Evolutionary conservation across 805 yeast genomes (phyloP), one percentile per base, ranked within the genome.

Genomic region (Myxozyma monticola): DNA sequence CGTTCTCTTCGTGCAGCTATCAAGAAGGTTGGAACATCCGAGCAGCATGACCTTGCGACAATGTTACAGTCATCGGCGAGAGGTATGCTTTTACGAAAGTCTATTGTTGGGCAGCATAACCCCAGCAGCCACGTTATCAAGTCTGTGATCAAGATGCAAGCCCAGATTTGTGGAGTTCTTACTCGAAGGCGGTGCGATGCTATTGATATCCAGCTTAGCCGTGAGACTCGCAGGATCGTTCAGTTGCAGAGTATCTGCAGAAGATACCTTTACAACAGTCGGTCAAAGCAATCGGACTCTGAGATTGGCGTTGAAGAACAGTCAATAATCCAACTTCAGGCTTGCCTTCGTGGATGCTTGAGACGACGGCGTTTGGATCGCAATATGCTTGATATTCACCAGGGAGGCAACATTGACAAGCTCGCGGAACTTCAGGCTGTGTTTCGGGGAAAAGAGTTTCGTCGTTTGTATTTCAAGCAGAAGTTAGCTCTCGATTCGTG

Each of bases 151-250:
- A 18, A 45, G 7, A 37, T 63, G 15, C 69, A 66, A 41, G 42
- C 66, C 30, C 36, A 68, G 1, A 53, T 76, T 1, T 75, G 85
- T 54, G 90, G 85, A 10, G 60, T 54, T 1, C n/a, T 59, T 1
- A 48, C 49, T 2, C 59, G 72, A 8, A 40, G 17, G 21, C 35
- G 44, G 20, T 18, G 54, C 17, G 30, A 43, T 17, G 21, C 21
- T 9, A 20, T 38, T 12, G 41, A 51, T 20, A 43, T 43, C 9
- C 28, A 34, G 25, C 45, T 60, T 3, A 21, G 43, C 20, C 37
- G 33, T 5, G 40, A 44, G 14, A 10, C 35, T 10, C 57, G 59
- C 22, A 41, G 34, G 2, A 57, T 68, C 4, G 45, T 63, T 4
- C 52, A 60, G 2, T 58, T 72, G 8, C 76, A 71, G 54, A 62